Percentiles rank a stretch among this genome's conserved stretches.
Evolutionary conservation across 2,329 filamentous ascomycete genomes (phyloP).

Genomic region (Colletotrichum tofieldiae): DNA sequence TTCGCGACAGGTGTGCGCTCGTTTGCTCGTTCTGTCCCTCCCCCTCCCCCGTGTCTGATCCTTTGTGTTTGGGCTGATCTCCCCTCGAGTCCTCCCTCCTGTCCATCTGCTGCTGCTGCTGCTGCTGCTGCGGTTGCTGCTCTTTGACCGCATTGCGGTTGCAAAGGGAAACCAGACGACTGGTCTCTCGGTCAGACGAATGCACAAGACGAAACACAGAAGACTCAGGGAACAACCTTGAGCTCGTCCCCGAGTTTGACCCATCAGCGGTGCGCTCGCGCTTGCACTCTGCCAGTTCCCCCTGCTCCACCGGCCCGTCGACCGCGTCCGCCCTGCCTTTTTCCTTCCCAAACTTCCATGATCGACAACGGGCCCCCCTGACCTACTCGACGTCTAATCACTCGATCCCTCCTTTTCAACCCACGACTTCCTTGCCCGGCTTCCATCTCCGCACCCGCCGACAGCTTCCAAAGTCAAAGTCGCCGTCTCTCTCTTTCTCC

Average conservation of each 20-base stretch:
- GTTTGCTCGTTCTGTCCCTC: background rate
- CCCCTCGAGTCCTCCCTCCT: background rate
- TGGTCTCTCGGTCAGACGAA: constrained; percentile 40
- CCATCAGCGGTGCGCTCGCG: constrained; percentile 10
- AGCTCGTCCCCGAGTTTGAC: constrained; percentile 18
- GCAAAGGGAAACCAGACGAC: constrained; percentile 32
- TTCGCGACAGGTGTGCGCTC: constrained; percentile 1
- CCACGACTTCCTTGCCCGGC: constrained; percentile 13
- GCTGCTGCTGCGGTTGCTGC: background rate
- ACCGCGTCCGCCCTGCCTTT: constrained; percentile 31
- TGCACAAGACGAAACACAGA: constrained; percentile 39
- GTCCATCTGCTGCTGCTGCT: background rate
- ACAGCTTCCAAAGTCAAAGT: constrained; percentile 29
- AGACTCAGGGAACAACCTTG: constrained; percentile 41
- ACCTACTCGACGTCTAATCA: constrained; percentile 37
- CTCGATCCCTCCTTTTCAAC: constrained; percentile 29
- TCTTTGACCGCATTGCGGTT: constrained; percentile 31
- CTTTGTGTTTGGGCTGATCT: constrained; percentile 1
- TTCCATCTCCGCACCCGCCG: constrained; percentile 22
- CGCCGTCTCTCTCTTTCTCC: constrained; percentile 7
- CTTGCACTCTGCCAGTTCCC: constrained; percentile 23
- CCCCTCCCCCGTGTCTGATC: background rate
- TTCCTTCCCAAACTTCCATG: constrained; percentile 36
- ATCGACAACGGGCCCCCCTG: constrained; percentile 38
- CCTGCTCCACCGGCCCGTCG: constrained; percentile 39